A percentile compares a stretch with the other conserved stretches of the same genome.
Evolutionary conservation across 371 early-diverging fungal species (phyloP).

Genomic region (Paraphysoderma sedebokerense): DNA sequence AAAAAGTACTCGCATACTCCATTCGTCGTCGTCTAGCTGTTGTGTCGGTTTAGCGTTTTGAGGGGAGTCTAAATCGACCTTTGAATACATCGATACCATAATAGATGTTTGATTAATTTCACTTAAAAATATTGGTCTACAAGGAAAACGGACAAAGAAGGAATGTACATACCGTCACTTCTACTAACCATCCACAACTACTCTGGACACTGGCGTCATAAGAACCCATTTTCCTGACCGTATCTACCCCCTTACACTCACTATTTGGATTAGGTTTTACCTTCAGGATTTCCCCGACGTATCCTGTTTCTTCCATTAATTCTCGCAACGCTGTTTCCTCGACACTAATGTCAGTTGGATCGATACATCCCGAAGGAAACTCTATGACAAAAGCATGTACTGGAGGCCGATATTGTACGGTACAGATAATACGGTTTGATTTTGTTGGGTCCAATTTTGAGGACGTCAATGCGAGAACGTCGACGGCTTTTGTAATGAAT

Average conservation of each 20-base stretch:
- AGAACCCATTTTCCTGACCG: constrained; percentile 1
- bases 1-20: constrained; percentile 25
- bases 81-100: neutral
- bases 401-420: constrained; percentile 43
- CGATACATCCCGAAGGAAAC: constrained; percentile 42
- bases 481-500: too few species aligned
- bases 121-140: neutral
- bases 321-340: constrained; percentile 31
- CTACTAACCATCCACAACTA: constrained; percentile 27
- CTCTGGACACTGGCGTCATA: constrained; percentile 42
- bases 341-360: constrained; percentile 19
- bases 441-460: neutral
- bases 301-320: constrained; percentile 42
- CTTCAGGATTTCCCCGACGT: constrained; percentile 6
- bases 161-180: constrained; percentile 11
- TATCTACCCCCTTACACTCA: too few species aligned
- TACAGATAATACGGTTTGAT: constrained; percentile 19
- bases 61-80: constrained; percentile 13
- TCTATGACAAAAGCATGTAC: constrained; percentile 31
- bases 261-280: too few species aligned
- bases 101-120: neutral
- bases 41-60: constrained; percentile 6
- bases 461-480: neutral
- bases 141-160: neutral
- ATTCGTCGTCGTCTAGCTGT: constrained; percentile 29